These are phyloP conservation scores for Cynara cardunculus DNA, from an alignment of 129 eudicot species.

Conservation along the genomic window DNA sequence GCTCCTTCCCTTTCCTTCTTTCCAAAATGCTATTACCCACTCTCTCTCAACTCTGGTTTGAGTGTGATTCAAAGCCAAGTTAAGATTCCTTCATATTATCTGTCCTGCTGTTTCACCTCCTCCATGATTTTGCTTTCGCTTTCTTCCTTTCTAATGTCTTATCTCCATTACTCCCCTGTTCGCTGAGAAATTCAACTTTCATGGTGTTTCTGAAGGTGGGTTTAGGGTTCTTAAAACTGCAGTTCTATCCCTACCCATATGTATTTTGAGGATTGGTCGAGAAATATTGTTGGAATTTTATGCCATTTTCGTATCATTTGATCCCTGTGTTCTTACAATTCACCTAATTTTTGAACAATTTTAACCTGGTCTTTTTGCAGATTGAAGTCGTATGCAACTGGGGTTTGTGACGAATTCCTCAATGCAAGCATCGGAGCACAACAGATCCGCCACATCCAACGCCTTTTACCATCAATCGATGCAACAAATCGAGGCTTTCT, in stretches of 20 bases:
- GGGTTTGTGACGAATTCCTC: constrained; percentile 11
- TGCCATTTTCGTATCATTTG: neutral
- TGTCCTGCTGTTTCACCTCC: neutral
- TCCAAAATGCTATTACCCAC: constrained; percentile 7
- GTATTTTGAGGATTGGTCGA: no score
- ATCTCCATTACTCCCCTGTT: neutral
- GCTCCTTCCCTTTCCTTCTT: constrained; percentile 12
- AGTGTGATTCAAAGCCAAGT: constrained; percentile 21
- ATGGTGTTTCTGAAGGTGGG: constrained; percentile 23
- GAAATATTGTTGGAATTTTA: neutral
- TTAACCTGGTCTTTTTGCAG: neutral
- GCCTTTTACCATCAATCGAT: constrained; percentile 36
- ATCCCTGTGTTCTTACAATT: neutral
- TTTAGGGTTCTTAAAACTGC: neutral
- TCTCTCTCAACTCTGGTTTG: constrained; percentile 17
- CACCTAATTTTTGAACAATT: neutral
- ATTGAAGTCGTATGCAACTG: constrained; percentile 5
- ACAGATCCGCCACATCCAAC: constrained; percentile 45
- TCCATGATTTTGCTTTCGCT: neutral
- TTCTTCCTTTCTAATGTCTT: neutral
- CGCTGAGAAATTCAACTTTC: neutral
- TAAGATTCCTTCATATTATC: constrained; percentile 19
- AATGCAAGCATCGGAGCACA: constrained; percentile 48
- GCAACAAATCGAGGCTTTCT: constrained; percentile 36
- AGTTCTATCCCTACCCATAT: neutral